A percentile compares a stretch with the other conserved stretches of the same genome.
These are phyloP conservation scores for Pyrenophora seminiperda DNA, from an alignment of 2,329 filamentous ascomycete genomes.

Conservation along the genomic window DNA sequence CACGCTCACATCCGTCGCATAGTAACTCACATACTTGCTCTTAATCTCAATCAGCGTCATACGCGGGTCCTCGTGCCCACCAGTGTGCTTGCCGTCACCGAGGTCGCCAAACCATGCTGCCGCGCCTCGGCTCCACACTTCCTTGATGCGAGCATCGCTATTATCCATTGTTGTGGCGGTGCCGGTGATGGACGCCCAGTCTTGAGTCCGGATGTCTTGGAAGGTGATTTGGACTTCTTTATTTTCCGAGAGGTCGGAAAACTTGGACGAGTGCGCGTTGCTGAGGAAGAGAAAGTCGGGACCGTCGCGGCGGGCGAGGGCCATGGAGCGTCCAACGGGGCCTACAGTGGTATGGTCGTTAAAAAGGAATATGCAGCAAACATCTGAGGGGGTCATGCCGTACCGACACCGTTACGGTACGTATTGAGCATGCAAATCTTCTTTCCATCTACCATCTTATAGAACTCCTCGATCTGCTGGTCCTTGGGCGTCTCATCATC, in stretches of 20 bases:
- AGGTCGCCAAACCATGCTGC: constrained; percentile 59
- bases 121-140: constrained; percentile 49
- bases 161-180: constrained; percentile 50
- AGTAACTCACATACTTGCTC: constrained; percentile 49
- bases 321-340: constrained; percentile 56
- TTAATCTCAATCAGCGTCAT: constrained; percentile 52
- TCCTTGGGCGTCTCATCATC: constrained; percentile 52
- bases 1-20: constrained; percentile 42
- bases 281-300: constrained; percentile 59
- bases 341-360: constrained; percentile 24
- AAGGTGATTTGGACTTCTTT: constrained; percentile 53
- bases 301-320: constrained; percentile 60
- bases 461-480: constrained; percentile 56
- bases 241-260: constrained; percentile 53
- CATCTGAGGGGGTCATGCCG: constrained; percentile 3
- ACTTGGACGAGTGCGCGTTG: constrained; percentile 55
- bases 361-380: not conserved
- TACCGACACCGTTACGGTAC: constrained; percentile 50
- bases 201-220: constrained; percentile 54
- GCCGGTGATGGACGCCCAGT: constrained; percentile 56
- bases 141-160: constrained; percentile 56
- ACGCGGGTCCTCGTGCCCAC: constrained; percentile 53
- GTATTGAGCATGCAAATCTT: constrained; percentile 54
- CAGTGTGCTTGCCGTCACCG: constrained; percentile 56
- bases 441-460: constrained; percentile 52